Base-by-base conservation (phyloP, 2,329 filamentous ascomycete genomes). In the Myriosclerotinia duriaeana region DNA sequence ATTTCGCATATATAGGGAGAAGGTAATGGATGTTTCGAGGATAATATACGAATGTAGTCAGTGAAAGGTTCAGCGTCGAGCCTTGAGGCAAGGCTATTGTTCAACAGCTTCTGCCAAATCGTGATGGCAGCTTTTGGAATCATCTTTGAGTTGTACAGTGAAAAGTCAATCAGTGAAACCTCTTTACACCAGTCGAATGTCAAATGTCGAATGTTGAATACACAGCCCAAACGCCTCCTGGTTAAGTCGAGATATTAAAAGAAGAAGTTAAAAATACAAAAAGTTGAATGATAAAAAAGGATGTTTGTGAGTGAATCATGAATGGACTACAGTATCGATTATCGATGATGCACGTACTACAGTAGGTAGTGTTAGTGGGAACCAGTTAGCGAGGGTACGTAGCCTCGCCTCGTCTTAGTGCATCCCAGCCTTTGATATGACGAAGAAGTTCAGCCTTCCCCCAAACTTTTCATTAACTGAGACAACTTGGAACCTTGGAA, bases 1-100 rank as follows among this genome's bases (percentile, higher is more conserved):
- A 89, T 75, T 70, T 87, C 82, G 77, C 86, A 84, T 69, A 89
- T 77, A 66, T 80, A 75, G 14, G 77, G 69, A 9, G 85, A 78
- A 4, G 83, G 79, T 12, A 89, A 77, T 1, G 84, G 84, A 69
- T 85, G 77, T 69, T 83, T 81, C 4, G 79, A 76, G 68, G 81
- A 79, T 64, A 87, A 78, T 53, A 86, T 72, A 1, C 77, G 78
- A 30, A 83, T 80, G 69, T 80, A 85, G 34, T 78, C 76, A 53
- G 82, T 80, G 75, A 89, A 89, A 66, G 78, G 78, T 48, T 83
- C 81, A 40, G 78, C 74, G 53, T 84, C 82, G 65, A 88, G 81
- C 42, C 86, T 84, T 54, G 78, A 74, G 40, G 76, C 74, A 53
- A 87, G 78, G 74, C 84, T 85, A 66, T 77, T 79, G 46, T 78